Evolutionary conservation across 495 filamentous ascomycete species (phyloP).

Genomic region (Aspergillus nidulans): DNA sequence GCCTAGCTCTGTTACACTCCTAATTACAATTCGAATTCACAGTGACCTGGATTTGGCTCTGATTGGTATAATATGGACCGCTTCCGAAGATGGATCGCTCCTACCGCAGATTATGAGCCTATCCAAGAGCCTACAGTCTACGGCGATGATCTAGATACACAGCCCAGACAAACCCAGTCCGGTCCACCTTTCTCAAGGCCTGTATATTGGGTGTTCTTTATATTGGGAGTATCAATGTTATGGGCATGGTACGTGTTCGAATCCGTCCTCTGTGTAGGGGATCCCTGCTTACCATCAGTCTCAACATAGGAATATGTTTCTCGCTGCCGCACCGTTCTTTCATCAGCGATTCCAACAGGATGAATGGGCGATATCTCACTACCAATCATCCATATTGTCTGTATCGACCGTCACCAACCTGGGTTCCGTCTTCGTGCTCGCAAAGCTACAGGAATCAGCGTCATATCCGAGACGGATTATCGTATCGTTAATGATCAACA

Average conservation of each 20-base stretch:
- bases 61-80: slow-evolving; percentile 37
- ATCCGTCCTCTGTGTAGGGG: neutral
- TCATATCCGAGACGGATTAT: slow-evolving; percentile 82
- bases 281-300: neutral
- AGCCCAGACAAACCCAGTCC: slow-evolving; percentile 3
- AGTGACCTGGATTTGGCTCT: neutral
- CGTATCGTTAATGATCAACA: slow-evolving; percentile 66
- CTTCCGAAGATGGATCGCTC: slow-evolving; percentile 44
- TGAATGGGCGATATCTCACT: slow-evolving; percentile 68
- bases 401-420: slow-evolving; percentile 82
- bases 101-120: slow-evolving; percentile 51
- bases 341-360: slow-evolving; percentile 70
- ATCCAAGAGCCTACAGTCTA: slow-evolving; percentile 41
- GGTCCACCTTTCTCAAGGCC: slow-evolving; percentile 61
- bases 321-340: slow-evolving; percentile 93
- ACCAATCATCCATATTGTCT: slow-evolving; percentile 84
- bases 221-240: slow-evolving; percentile 90
- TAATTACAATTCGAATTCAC: neutral
- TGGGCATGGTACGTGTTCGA: slow-evolving; percentile 78
- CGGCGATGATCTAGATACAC: slow-evolving; percentile 22
- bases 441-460: slow-evolving; percentile 70
- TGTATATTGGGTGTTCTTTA: slow-evolving; percentile 78
- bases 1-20: neutral
- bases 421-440: slow-evolving; percentile 63
- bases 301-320: slow-evolving; percentile 89